Evolutionary conservation across 2,329 filamentous ascomycete genomes (phyloP), one percentile per base, ranked within the genome.

Genomic region (Aspergillus pseudonomiae): DNA sequence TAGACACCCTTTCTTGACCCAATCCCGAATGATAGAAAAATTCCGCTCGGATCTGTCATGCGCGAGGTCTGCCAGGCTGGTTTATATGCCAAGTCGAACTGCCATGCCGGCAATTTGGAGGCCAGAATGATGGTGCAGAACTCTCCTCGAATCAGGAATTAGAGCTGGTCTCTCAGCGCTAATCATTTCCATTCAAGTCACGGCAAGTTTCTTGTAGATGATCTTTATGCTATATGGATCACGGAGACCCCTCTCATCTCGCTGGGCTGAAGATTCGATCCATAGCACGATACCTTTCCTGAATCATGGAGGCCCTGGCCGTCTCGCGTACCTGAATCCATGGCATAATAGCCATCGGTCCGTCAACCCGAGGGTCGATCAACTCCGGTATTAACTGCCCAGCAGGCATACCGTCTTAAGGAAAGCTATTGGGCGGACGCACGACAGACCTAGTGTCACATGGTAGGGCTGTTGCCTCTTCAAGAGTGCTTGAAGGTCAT

Each of bases 111-210:
- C 48, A 52, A 32, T 53, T 52, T 59, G 28, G 14, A 59, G 14
- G 26, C 4, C 48, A 62, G 55, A 32, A 28, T 32, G 24, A 57
- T 36, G 28, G 39, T 53, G 48, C 26, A 53, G 55, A 53, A 63
- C 55, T 57, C 19, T 65, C 62, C 64, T 63, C 66, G 62, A 69
- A 70, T 71, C 65, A 68, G 21, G 36, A 32, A 43, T 41, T 11
- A 36, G 19, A 48, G 53, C 34, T 54, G 36, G 32, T 43, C 21
- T 34, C 46, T 34, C 24, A 46, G 24, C 55, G 71, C 68, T 65
- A 68, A 74, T 74, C 72, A 68, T 71, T 73, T 55, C 70, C 71
- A 30, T 67, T 67, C 68, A 67, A 57, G 70, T 62, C 69, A 72
- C 70, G 68, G 70, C 60, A 56, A 60, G 45, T 57, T 26, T 59